phyloP scores from a whole-genome alignment of 2,329 filamentous ascomycete species.

The Ophiocordyceps camponoti-rufipedis region DNA sequence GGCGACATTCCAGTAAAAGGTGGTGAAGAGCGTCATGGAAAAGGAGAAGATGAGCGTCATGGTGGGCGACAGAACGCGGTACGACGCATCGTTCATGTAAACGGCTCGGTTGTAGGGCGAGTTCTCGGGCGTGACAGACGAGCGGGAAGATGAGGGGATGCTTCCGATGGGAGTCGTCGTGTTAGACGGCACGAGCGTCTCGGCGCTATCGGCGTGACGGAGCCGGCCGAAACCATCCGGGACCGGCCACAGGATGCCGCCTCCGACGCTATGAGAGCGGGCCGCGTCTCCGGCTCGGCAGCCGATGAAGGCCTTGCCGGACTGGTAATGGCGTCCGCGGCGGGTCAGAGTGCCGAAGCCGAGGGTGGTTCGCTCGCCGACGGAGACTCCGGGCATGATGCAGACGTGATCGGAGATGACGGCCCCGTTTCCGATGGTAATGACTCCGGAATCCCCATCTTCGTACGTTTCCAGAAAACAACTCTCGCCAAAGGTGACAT shows the following conservation, averaged over 20 bases:
- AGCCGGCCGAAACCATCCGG: neutral
- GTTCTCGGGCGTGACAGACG: neutral
- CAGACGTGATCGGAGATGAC: constrained; percentile 39
- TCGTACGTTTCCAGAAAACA: constrained; percentile 34
- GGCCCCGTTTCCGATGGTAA: constrained; percentile 26
- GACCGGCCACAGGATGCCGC: neutral
- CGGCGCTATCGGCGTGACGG: neutral
- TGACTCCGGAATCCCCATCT: constrained; percentile 24
- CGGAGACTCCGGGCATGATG: constrained; percentile 28
- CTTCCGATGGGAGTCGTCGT: too few relatives aligned
- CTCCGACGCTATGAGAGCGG: constrained; percentile 1
- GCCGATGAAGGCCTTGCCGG: constrained; percentile 31
- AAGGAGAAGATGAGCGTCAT: constrained; percentile 30
- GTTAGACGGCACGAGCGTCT: too few relatives aligned
- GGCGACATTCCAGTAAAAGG: constrained; percentile 31
- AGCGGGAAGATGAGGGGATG: neutral
- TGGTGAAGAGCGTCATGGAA: constrained; percentile 23
- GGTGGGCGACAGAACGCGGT: constrained; percentile 26
- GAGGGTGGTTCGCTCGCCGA: constrained; percentile 29
- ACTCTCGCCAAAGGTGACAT: constrained; percentile 38
- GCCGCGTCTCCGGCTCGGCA: constrained; percentile 28
- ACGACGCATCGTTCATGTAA: constrained; percentile 29
- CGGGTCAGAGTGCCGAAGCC: constrained; percentile 33
- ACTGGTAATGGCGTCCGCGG: constrained; percentile 22
- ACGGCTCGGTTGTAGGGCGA: constrained; percentile 36